Base-by-base conservation (phyloP, 306 rosid species). In the Ceratonia siliqua region DNA sequence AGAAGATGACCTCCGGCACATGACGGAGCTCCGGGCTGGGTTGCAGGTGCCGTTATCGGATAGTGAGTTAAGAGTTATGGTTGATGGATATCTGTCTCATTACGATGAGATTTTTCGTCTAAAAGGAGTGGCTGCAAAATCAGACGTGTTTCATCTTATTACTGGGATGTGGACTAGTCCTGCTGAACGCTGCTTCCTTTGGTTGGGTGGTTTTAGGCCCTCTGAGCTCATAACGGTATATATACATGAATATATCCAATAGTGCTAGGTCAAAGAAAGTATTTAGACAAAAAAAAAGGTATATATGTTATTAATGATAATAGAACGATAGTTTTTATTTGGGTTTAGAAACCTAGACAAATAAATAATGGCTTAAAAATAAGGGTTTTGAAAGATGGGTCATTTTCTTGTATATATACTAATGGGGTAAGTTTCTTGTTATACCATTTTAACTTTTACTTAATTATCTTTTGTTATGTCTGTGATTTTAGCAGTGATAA, bases 201-300 rank as follows among this genome's bases (percentile, higher is more conserved):
- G 99, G 98, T 89, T 95, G 14, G 99, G 98, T 17, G 99, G 99
- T 32, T 92, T 95, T 30, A 82, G 83, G 68, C 98, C 99, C 43
- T 90, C 99, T 0, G 96, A 95, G 0, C 93, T 95, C 79, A 92
- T 94, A 56, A 82, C 83, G 86, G 98, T 93, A 76, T 48, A 38
- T 46, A 2, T 41, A 4, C 2, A 28, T 28, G n/a, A n/a, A n/a
- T n/a, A n/a, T n/a, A n/a, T n/a, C n/a, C n/a, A n/a, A n/a, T n/a
- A n/a, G n/a, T n/a, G n/a, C n/a, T n/a, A n/a, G n/a, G n/a, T n/a
- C n/a, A n/a, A n/a, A n/a, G n/a, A n/a, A n/a, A n/a, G n/a, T n/a
- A n/a, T n/a, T n/a, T n/a, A n/a, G n/a, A n/a, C n/a, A 28, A 28
- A 28, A 28, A 28, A 4, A 28, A 28, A 1, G 2, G 32, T 1